Base-by-base conservation (phyloP, 2,329 filamentous ascomycete genomes). In the Madurella mycetomatis region DNA sequence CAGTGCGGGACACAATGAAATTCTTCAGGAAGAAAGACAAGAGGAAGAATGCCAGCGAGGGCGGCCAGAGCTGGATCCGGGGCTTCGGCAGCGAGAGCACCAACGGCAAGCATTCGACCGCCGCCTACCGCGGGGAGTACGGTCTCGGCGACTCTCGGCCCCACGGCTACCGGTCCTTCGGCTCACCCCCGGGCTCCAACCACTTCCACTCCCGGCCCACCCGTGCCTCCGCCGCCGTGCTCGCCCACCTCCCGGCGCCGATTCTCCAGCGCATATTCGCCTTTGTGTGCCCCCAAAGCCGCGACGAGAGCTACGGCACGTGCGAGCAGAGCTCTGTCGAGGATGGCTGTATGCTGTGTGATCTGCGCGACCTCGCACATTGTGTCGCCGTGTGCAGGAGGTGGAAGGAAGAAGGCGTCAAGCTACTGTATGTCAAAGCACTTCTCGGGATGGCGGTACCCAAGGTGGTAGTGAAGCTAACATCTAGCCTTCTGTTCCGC, bases 261-360 rank as follows among this genome's bases (percentile, higher is more conserved):
- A 77, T 95, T 31, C 78, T 96, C 54, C 78, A 83, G 61, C 83
- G 81, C 67, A 92, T 96, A 67, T 92, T 96, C 69, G 73, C 80
- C 64, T 84, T 84, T 62, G 85, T 96, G 53, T 96, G 92, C 65
- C 92, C 92, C 8, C 92, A 97, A 71, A 76, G 84, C 37, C 73
- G 75, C 51, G 92, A 97, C 71, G 78, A 85, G 67, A 85, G 80
- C 56, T 95, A 94, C 70, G 86, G 90, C 61, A 85, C 85, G 41
- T 92, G 88, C 66, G 92, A 97, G 74, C 82, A 88, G 65, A 90
- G 87, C 56, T 84, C 87, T 61, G 80, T 84, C 47, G 86, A 87
- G 62, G 85, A 90, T 73, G 85, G 84, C 53, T 97, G 92, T 74
- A 92, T 94, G 88, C 84, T 95, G 62, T 97, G 92, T 74, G 90